Conservation (phyloP, 225 moss, liverwort and hornwort genomes). For the Lunularia cruciata region DNA sequence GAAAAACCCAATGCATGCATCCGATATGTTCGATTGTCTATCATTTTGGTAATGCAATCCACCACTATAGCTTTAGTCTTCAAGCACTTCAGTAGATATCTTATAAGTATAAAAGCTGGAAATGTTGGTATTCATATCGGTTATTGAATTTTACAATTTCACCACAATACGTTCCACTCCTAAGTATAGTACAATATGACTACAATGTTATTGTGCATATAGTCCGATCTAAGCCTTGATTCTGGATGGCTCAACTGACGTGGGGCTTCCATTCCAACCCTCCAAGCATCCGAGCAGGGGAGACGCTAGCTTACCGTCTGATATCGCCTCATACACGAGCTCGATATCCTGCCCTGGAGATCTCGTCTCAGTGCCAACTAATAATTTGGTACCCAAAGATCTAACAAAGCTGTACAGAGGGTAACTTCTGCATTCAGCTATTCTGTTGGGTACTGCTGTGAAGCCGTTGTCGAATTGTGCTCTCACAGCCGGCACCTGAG, state of each 20-base stretch:
- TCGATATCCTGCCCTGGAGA: conserved; percentile 32
- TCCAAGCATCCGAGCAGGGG: conserved; percentile 49
- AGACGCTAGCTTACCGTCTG: conserved; percentile 24
- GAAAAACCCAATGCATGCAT: too few relatives aligned
- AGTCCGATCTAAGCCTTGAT: background rate
- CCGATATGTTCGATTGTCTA: too few relatives aligned
- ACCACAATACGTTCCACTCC: background rate
- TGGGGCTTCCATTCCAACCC: conserved; percentile 23
- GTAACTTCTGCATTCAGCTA: conserved; percentile 41
- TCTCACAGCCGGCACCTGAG: background rate
- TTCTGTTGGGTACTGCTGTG: conserved; percentile 6
- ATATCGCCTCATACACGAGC: conserved; percentile 39
- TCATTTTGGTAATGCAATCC: too few relatives aligned
- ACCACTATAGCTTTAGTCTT: background rate
- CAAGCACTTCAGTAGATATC: background rate
- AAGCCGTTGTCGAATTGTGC: conserved; percentile 19
- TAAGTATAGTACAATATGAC: background rate
- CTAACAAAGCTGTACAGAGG: conserved; percentile 48
- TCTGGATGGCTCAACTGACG: background rate
- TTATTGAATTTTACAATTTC: background rate
- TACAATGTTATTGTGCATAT: background rate
- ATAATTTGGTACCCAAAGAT: conserved; percentile 23
- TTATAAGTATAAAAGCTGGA: background rate
- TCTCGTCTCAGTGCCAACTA: conserved; percentile 47
- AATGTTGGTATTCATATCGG: background rate